Evolutionary conservation across 306 rosid species (phyloP).

Genomic region (Senna tora): DNA sequence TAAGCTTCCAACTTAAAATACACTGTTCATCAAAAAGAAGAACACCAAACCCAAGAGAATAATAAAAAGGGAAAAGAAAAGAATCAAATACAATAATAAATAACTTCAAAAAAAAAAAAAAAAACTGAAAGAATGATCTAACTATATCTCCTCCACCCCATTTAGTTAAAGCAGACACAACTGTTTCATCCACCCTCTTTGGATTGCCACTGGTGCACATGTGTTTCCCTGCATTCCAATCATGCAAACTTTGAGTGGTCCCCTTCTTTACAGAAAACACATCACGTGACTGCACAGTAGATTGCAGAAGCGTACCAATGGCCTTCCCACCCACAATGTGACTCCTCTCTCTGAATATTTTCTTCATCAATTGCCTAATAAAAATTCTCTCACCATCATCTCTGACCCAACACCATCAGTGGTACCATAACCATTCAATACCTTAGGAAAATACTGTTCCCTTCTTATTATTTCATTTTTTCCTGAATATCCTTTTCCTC

Average conservation of each 20-base stretch:
- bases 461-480: background rate
- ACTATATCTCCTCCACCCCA: slow-evolving; percentile 22
- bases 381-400: slow-evolving; percentile 39
- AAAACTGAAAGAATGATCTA: slow-evolving; percentile 46
- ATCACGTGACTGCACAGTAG: slow-evolving; percentile 63
- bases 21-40: slow-evolving; percentile 20
- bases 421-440: slow-evolving; percentile 35
- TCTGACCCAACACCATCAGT: slow-evolving; percentile 1
- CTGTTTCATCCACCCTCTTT: slow-evolving; percentile 37
- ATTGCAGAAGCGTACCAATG: slow-evolving; percentile 45
- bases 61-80: slow-evolving; percentile 27
- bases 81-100: slow-evolving; percentile 38
- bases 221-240: slow-evolving; percentile 78
- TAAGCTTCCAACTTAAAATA: slow-evolving; percentile 42
- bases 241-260: slow-evolving; percentile 77
- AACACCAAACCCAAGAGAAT: slow-evolving; percentile 23
- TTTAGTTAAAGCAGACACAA: slow-evolving; percentile 57
- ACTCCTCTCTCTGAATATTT: slow-evolving; percentile 31
- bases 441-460: background rate
- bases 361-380: slow-evolving; percentile 30
- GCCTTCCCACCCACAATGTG: slow-evolving; percentile 44
- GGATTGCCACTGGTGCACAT: slow-evolving; percentile 65
- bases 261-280: slow-evolving; percentile 62
- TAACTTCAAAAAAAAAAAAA: too few species aligned
- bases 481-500: slow-evolving; percentile 2